Percentiles rank a stretch among this genome's conserved stretches.
Conservation (phyloP, 2,329 filamentous ascomycete genomes). For the Aspergillus caelatus region DNA sequence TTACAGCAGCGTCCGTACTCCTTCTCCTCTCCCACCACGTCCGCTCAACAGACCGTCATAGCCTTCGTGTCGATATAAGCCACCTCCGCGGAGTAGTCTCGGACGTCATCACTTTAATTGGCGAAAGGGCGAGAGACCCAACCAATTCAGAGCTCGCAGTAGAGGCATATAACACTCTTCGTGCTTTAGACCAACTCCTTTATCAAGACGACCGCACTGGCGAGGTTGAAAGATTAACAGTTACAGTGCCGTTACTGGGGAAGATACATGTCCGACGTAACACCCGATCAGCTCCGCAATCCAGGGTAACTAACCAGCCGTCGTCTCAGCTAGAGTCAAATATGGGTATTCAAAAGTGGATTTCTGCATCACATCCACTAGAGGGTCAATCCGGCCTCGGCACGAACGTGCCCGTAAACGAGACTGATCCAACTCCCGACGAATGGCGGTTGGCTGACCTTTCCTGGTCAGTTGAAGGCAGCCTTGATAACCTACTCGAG, state of each 20-base stretch:
- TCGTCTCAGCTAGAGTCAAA: neutral
- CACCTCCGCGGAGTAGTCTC: constrained; percentile 8
- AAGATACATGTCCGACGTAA: constrained; percentile 24
- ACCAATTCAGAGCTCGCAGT: constrained; percentile 13
- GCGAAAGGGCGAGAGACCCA: constrained; percentile 9
- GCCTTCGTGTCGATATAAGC: constrained; percentile 13
- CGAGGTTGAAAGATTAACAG: constrained; percentile 10
- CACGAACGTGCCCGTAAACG: neutral
- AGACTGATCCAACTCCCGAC: neutral
- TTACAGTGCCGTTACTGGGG: constrained; percentile 22
- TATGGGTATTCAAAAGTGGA: neutral
- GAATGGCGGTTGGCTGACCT: constrained; percentile 7
- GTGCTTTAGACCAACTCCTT: constrained; percentile 15
- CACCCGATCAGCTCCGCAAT: neutral
- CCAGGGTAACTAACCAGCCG: neutral
- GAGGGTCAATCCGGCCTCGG: neutral
- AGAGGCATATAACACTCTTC: constrained; percentile 11
- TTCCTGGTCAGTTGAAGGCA: constrained; percentile 16
- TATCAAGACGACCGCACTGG: constrained; percentile 9
- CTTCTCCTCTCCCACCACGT: constrained; percentile 16
- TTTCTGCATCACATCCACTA: neutral
- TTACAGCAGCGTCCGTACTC: constrained; percentile 17
- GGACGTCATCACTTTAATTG: constrained; percentile 15
- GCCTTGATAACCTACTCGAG: constrained; percentile 1
- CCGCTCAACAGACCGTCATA: constrained; percentile 9